Base-by-base conservation (phyloP, 169 alveolate genomes). In the Plasmodium vivax region DNA sequence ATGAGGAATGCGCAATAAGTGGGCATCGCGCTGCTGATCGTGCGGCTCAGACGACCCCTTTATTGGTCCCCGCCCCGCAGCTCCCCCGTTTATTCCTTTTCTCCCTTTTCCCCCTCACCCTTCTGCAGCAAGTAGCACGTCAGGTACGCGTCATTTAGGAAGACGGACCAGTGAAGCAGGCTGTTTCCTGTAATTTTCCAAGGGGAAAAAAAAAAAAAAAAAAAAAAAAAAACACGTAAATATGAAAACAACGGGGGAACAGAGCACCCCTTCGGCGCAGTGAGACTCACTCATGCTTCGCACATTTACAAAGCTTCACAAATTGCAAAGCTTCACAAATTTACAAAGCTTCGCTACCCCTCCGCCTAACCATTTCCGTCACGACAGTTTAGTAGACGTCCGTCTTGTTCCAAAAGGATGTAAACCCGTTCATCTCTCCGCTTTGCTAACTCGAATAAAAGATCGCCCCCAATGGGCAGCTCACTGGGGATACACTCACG, bases 141-240 rank as follows among this genome's bases (percentile, higher is more conserved):
- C 51, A 88, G 47, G 51, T 88, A 88, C 4, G 72, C 36, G 51
- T 79, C 82, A 51, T 79, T 88, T 62, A 88, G 38, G 41, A 88
- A 88, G 34, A 88, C 94, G 3, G 94, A 85, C 94, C 94, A 88
- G 71, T 88, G 94, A 32, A 88, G 82, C 34, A 88, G 72, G 36
- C 81, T 88, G 19, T 88, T 88, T 34, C 94, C 94, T 88, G 51
- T n/a, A 62, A 62, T 2, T 62, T 62, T 62, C 12, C 8, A 27
- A 62, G 7, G 75, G 27, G 30, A 10, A 58, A 54, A 54, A 54
- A n/a, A 79, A 79, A n/a, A 12, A 1, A 51, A 34, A 82, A 27
- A 5, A 56, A 56, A 56, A 56, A 19, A 81, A 81, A 23, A 34
- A 8, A 32, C 5, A 83, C 27, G 56, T 45, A 45, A 0, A 45